phyloP scores from a whole-genome alignment of 2,329 filamentous ascomycete genomes.

The Fonsecaea erecta region DNA sequence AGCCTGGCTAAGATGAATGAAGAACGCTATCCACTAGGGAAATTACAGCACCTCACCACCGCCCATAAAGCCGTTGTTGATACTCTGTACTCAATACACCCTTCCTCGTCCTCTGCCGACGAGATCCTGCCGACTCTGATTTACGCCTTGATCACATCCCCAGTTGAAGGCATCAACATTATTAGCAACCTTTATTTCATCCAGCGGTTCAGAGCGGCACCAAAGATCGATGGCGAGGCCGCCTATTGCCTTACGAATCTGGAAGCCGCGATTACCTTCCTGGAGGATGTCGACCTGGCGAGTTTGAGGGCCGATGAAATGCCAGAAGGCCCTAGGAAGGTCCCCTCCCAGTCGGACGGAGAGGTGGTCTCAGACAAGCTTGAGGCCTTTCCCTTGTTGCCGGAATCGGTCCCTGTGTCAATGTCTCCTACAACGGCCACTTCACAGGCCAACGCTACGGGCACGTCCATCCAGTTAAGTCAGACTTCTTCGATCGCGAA shows the following conservation, averaged over 20 bases:
- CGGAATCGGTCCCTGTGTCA: conserved; percentile 19
- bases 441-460: conserved; percentile 37
- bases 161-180: conserved; percentile 81
- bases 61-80: conserved; percentile 96
- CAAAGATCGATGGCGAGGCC: conserved; percentile 87
- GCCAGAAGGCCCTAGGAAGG: conserved; percentile 69
- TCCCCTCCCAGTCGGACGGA: conserved; percentile 50
- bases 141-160: conserved; percentile 89
- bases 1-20: conserved; percentile 82
- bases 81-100: conserved; percentile 69
- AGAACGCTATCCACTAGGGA: conserved; percentile 84
- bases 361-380: conserved; percentile 42
- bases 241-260: conserved; percentile 96
- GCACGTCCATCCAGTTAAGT: conserved; percentile 37
- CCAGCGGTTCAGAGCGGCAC: conserved; percentile 83
- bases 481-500: conserved; percentile 35
- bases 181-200: conserved; percentile 97
- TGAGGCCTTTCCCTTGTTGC: conserved; percentile 38
- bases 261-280: conserved; percentile 90
- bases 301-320: conserved; percentile 81
- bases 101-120: conserved; percentile 84
- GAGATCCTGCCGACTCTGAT: conserved; percentile 97
- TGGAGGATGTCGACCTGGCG: conserved; percentile 92
- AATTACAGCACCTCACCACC: conserved; percentile 83
- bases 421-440: conserved; percentile 29